phyloP scores from a whole-genome alignment of 148 eudicot species.

The Nepenthes mirabilis region DNA sequence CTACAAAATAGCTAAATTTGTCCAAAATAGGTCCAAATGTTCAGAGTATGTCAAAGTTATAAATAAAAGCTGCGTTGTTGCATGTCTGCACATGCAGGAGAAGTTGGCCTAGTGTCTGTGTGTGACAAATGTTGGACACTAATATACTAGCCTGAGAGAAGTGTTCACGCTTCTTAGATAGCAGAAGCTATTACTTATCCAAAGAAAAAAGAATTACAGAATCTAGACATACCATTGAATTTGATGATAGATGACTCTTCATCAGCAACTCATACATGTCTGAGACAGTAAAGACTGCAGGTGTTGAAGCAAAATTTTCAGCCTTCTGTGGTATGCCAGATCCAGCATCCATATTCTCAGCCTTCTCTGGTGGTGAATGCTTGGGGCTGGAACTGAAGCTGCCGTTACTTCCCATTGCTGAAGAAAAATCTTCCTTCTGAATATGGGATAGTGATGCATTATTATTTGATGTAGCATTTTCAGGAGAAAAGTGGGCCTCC shows the following conservation, averaged over 20 bases:
- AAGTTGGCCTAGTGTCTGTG: no score
- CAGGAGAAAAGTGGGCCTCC: neutral
- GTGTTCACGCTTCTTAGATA: no score
- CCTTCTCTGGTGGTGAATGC: neutral
- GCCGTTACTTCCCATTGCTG: neutral
- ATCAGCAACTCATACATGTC: conserved; percentile 39
- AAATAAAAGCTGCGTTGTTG: no score
- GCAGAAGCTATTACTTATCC: no score
- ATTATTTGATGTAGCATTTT: neutral
- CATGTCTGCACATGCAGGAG: no score
- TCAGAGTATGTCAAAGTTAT: no score
- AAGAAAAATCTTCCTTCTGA: neutral
- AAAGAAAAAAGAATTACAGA: neutral
- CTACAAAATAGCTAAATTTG: no score
- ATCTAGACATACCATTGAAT: conserved; percentile 22
- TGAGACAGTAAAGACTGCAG: conserved; percentile 25
- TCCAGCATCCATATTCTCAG: neutral
- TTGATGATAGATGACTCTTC: conserved; percentile 19
- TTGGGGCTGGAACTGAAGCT: neutral
- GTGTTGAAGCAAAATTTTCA: neutral
- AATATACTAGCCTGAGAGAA: no score
- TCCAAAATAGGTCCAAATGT: no score
- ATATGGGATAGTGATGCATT: neutral
- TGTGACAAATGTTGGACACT: no score
- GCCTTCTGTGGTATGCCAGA: conserved; percentile 8